Percentiles rank a stretch among this genome's conserved stretches.
These are phyloP conservation scores for Ceratocystis lukuohia DNA, from an alignment of 2,329 filamentous ascomycete species.

Conservation along the genomic window DNA sequence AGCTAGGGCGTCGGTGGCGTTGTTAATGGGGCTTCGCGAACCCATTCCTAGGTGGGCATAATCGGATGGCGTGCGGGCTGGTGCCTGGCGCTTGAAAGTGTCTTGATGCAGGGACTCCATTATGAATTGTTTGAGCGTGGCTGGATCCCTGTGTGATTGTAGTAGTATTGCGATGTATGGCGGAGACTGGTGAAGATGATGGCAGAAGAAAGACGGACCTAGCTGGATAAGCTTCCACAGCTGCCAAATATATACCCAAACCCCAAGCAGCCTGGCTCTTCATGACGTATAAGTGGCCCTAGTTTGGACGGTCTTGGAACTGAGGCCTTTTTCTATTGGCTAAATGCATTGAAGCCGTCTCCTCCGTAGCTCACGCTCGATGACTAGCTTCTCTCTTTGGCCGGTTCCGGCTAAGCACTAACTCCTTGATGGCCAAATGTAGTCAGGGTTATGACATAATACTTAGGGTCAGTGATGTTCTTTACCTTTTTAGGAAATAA, in stretches of 20 bases:
- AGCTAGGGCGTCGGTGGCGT: neutral
- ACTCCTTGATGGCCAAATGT: neutral
- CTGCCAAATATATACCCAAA: neutral
- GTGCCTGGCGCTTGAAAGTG: constrained; percentile 16
- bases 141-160: neutral
- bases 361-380: no score
- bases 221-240: neutral
- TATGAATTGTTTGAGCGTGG: neutral
- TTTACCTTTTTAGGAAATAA: neutral
- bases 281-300: neutral
- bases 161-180: neutral
- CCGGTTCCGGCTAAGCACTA: neutral
- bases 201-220: neutral
- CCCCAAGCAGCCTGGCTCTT: neutral
- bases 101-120: constrained; percentile 18
- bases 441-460: neutral
- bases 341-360: neutral
- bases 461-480: neutral
- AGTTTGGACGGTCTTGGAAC: neutral
- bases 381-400: neutral
- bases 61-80: constrained; percentile 11
- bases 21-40: neutral
- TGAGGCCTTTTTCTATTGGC: neutral
- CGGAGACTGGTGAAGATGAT: neutral
- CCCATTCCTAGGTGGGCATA: constrained; percentile 6